Evolutionary conservation across 23 red algal species (phyloP).

Genomic region (Gracilaria caudata): DNA sequence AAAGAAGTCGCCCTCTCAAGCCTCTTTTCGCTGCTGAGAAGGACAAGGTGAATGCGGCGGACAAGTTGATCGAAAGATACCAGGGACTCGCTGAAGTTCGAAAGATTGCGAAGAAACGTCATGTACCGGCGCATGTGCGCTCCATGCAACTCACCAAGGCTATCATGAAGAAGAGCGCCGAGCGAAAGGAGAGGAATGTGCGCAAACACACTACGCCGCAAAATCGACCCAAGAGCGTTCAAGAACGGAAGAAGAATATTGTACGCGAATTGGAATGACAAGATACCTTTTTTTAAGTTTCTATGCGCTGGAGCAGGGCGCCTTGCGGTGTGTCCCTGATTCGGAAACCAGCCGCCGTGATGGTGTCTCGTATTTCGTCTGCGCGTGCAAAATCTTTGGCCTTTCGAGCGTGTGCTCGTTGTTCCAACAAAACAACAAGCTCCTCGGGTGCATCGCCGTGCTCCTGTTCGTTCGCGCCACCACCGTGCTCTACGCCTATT

Average conservation of each 20-base stretch:
- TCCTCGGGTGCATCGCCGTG: conserved; percentile 5
- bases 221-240: conserved; percentile 9
- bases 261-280: conserved; percentile 62
- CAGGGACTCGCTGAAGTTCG: conserved; percentile 68
- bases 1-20: conserved; percentile 75
- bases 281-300: not conserved
- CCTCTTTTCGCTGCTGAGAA: conserved; percentile 79
- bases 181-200: conserved; percentile 79
- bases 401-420: conserved; percentile 67
- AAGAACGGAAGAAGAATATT: conserved; percentile 43
- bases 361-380: conserved; percentile 79
- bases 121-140: conserved; percentile 67
- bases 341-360: conserved; percentile 68
- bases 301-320: conserved; percentile 63
- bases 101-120: conserved; percentile 78
- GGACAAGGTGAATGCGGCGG: conserved; percentile 51
- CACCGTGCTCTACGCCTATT: not conserved
- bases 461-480: not conserved
- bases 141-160: conserved; percentile 44
- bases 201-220: conserved; percentile 32
- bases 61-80: conserved; percentile 79
- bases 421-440: conserved; percentile 55
- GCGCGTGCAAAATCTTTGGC: conserved; percentile 80
- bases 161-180: conserved; percentile 70
- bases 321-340: conserved; percentile 90